Evolutionary conservation across 2,329 filamentous ascomycete genomes (phyloP).

Genomic region (Neonectria hederae): DNA sequence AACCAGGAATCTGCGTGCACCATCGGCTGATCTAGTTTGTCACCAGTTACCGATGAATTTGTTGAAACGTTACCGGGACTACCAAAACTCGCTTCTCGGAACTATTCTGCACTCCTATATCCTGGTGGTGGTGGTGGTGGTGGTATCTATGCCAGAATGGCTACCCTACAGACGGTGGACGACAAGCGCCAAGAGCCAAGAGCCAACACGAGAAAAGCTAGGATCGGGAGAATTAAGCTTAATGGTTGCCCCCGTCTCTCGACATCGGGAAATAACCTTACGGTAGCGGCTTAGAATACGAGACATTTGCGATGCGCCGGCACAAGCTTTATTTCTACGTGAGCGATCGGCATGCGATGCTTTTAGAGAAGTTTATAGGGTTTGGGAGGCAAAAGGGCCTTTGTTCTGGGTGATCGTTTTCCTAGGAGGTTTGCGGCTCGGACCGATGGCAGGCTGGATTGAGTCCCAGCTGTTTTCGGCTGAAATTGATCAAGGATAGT

Average conservation of each 20-base stretch:
- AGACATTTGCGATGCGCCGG: background rate
- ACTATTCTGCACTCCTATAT: background rate
- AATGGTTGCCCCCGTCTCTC: background rate
- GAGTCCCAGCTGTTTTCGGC: background rate
- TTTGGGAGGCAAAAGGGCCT: background rate
- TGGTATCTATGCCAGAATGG: background rate
- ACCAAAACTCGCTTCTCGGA: background rate
- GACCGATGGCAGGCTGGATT: background rate
- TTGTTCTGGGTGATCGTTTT: background rate
- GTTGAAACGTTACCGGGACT: background rate
- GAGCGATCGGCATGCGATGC: background rate
- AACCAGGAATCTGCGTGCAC: background rate
- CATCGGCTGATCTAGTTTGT: background rate
- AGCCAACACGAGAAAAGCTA: background rate
- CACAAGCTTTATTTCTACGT: background rate
- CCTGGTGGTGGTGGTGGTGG: too few species aligned
- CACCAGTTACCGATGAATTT: background rate
- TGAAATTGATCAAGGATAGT: too few species aligned
- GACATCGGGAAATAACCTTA: background rate
- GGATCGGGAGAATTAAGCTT: conserved; percentile 2
- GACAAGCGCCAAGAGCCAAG: background rate
- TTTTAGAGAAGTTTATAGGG: background rate
- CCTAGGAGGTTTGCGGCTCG: background rate
- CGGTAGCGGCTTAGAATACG: background rate
- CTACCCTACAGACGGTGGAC: background rate